These are phyloP conservation scores for Chondrus crispus DNA, from an alignment of 23 red algal genomes.

Conservation along the genomic window DNA sequence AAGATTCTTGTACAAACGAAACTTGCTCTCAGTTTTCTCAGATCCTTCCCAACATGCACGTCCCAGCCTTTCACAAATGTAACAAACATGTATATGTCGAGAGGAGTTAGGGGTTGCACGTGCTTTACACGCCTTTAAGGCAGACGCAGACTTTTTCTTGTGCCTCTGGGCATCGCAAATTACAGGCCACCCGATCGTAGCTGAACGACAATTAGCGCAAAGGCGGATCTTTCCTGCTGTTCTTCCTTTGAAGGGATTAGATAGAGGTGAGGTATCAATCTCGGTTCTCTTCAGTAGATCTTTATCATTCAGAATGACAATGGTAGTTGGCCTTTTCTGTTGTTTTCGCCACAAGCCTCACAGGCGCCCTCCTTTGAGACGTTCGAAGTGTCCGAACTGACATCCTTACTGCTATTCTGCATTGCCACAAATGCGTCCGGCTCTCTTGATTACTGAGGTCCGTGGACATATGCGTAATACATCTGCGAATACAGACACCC, in stretches of 20 bases:
- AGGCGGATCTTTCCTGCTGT: neutral
- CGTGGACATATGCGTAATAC: neutral
- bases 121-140: neutral
- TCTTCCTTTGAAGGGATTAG: neutral
- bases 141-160: neutral
- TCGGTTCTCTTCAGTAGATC: neutral
- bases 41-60: no score
- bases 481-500: neutral
- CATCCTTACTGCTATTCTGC: neutral
- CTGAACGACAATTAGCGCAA: neutral
- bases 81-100: neutral
- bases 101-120: neutral
- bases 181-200: neutral
- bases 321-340: neutral
- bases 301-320: neutral
- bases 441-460: neutral
- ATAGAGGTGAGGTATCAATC: neutral
- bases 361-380: neutral
- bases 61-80: neutral
- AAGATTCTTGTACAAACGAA: neutral
- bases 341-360: neutral
- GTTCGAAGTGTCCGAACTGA: neutral
- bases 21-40: no score
- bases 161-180: neutral
- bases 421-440: neutral